Percentiles rank a stretch among this genome's conserved stretches.
Evolutionary conservation across 306 rosid genomes (phyloP).

Genomic region (Trifolium pratense): DNA sequence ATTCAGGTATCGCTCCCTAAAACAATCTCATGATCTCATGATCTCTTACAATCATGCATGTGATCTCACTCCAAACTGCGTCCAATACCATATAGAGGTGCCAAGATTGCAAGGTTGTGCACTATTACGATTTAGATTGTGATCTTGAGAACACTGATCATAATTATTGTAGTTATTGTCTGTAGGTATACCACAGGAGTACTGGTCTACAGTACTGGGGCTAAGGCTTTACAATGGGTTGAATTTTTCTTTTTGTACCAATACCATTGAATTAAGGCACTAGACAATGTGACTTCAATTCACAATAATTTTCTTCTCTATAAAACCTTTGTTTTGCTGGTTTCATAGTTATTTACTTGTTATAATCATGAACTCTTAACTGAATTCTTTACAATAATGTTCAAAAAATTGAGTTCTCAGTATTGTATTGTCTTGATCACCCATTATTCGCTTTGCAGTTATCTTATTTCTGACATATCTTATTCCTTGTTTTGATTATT

Average conservation of each 20-base stretch:
- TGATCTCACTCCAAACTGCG: neutral
- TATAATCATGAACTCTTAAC: conserved; percentile 4
- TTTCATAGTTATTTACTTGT: conserved; percentile 32
- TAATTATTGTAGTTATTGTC: neutral
- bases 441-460: conserved; percentile 19
- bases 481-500: conserved; percentile 36
- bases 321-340: neutral
- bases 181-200: neutral
- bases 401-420: conserved; percentile 28
- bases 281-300: neutral
- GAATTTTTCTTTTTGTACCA: neutral
- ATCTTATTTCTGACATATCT: conserved; percentile 39
- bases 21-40: neutral
- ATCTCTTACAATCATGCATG: neutral
- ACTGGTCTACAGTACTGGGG: neutral
- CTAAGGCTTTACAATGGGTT: neutral
- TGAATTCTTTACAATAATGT: conserved; percentile 15
- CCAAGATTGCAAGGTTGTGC: neutral
- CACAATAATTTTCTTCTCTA: conserved; percentile 9
- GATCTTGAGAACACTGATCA: neutral
- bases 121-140: neutral
- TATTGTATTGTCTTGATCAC: conserved; percentile 30
- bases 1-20: too few species aligned
- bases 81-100: neutral
- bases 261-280: conserved; percentile 15